These are phyloP conservation scores for Grosmannia serpens DNA, from an alignment of 2,329 filamentous ascomycete genomes.

Conservation along the genomic window DNA sequence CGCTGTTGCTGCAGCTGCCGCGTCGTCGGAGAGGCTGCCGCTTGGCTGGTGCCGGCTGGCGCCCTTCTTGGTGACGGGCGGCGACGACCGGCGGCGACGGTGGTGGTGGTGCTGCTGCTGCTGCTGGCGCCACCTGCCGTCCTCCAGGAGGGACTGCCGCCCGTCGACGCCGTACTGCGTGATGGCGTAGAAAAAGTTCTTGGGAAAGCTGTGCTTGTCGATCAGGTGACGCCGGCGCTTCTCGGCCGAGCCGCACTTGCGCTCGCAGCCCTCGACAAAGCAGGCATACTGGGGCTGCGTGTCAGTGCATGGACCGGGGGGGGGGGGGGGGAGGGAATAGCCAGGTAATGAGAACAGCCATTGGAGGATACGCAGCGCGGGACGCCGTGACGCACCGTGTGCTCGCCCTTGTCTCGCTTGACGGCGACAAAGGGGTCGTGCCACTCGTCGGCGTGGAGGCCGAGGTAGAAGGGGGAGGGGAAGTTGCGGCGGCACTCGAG, in stretches of 20 bases:
- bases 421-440: slow-evolving; percentile 73
- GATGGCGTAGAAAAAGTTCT: slow-evolving; percentile 77
- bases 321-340: background rate
- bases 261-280: slow-evolving; percentile 80
- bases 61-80: slow-evolving; percentile 22
- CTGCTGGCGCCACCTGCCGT: slow-evolving; percentile 23
- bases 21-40: background rate
- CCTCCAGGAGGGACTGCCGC: slow-evolving; percentile 63
- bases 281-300: slow-evolving; percentile 57
- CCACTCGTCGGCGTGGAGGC: slow-evolving; percentile 79
- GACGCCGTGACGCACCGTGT: slow-evolving; percentile 50
- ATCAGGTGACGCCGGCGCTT: slow-evolving; percentile 83
- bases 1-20: background rate
- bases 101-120: slow-evolving; percentile 16
- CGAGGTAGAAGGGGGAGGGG: slow-evolving; percentile 68
- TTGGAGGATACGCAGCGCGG: background rate
- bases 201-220: slow-evolving; percentile 88
- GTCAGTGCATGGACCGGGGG: background rate
- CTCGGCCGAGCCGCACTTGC: slow-evolving; percentile 69
- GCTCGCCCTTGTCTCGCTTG: slow-evolving; percentile 68
- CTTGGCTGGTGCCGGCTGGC: background rate
- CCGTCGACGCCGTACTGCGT: slow-evolving; percentile 85
- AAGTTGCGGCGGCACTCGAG: slow-evolving; percentile 78
- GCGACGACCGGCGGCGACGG: slow-evolving; percentile 33
- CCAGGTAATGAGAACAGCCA: background rate